Base-by-base conservation (phyloP, 2,329 filamentous ascomycete species). In the Davidsoniella virescens region DNA sequence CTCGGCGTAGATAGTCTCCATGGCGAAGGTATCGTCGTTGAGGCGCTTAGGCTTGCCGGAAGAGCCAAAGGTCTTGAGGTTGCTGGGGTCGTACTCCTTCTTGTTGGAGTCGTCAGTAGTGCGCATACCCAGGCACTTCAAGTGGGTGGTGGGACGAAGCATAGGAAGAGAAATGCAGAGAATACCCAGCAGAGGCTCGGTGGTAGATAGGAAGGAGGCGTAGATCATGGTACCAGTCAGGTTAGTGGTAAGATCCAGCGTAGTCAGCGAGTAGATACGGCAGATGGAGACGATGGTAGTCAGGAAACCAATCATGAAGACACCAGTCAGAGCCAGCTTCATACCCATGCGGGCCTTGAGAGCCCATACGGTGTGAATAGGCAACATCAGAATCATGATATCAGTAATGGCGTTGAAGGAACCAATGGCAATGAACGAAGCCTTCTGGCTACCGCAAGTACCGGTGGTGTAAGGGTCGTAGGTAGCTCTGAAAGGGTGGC, bases 321-420 rank as follows among this genome's bases (percentile, higher is more conserved):
- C 56, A n/a, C 49, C 55, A 5, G 57, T 58, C 14, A 63, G 53
- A 10, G 56, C 59, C 38, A 60, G 49, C 52, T 60, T 65, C 43
- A 59, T 58, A 6, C 57, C 54, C 2, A 53, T 56, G 20, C 57
- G 59, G 17, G 63, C 60, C 46, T 66, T 61, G 33, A 68, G 55
- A 16, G 55, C 58, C 56, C 63, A 62, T 14, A 68, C 58, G 25
- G 60, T 65, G 16, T 59, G 60, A 2, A 68, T 55, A 5, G 66
- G 65, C 26, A 68, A 57, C 9, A 61, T 36, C 40, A 67, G 56
- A 49, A 68, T 64, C 33, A 63, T 55, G 8, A 66, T 50, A 53
- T 68, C 66, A 17, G 63, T 62, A 12, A 64, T 52, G 42, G 67
- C 63, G 52, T 67, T 68, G 52, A 65, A 64, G 1, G 60, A 61